Evolutionary conservation across 2,329 filamentous ascomycete species (phyloP).

Genomic region (Lachnellula cervina): DNA sequence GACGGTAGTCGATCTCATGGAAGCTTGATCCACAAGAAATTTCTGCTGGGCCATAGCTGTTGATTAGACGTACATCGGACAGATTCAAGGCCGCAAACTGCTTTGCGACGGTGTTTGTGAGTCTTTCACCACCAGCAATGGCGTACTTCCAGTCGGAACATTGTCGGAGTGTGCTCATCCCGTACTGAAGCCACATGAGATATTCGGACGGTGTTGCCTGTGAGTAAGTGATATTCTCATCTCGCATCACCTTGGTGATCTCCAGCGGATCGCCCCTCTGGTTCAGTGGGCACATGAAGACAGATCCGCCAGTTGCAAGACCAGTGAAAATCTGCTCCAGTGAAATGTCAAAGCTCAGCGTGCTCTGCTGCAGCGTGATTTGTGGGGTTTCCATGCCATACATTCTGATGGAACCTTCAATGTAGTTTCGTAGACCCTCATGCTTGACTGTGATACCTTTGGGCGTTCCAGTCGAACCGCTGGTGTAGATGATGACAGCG

Average conservation of each 20-base stretch:
- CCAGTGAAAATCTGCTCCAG: constrained; percentile 14
- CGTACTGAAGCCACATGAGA: constrained; percentile 7
- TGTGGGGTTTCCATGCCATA: constrained; percentile 7
- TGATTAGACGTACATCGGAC: constrained; percentile 14
- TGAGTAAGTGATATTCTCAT: constrained; percentile 17
- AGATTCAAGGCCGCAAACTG: constrained; percentile 19
- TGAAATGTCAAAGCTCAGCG: constrained; percentile 19
- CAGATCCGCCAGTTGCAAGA: constrained; percentile 14
- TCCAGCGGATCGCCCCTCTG: constrained; percentile 16
- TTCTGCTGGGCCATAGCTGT: constrained; percentile 20
- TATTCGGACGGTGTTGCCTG: constrained; percentile 23
- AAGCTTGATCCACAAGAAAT: constrained; percentile 12
- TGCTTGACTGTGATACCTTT: constrained; percentile 38
- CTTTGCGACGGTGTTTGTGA: constrained; percentile 21
- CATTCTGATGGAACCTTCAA: constrained; percentile 17
- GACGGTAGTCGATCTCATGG: constrained; percentile 23
- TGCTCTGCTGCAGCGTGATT: constrained; percentile 18
- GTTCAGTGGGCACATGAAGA: constrained; percentile 11
- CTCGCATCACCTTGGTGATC: constrained; percentile 13
- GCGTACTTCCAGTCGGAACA: constrained; percentile 16
- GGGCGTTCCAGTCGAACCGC: constrained; percentile 30
- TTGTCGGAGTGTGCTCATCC: not conserved
- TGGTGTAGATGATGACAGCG: constrained; percentile 16
- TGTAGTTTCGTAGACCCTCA: constrained; percentile 19
- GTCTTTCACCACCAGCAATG: constrained; percentile 26